Evolutionary conservation across 2,329 filamentous ascomycete species (phyloP).

Genomic region (Colletotrichum eleusines): DNA sequence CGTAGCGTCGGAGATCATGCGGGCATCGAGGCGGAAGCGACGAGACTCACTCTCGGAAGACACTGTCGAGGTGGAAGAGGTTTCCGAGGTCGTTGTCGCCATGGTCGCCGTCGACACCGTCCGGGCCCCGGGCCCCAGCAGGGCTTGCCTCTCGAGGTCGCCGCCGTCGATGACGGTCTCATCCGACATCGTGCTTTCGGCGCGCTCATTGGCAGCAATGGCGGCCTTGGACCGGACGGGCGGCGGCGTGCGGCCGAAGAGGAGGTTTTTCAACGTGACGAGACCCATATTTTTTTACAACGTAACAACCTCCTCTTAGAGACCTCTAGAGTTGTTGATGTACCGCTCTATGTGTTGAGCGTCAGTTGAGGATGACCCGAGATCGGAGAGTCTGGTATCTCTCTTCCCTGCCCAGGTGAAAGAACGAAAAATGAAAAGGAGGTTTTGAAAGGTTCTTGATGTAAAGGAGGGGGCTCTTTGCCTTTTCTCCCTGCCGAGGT

Average conservation of each 20-base stretch:
- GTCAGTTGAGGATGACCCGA: background rate
- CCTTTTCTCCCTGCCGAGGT: background rate
- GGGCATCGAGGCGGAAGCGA: conserved; percentile 42
- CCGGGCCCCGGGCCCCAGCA: conserved; percentile 30
- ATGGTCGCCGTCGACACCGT: conserved; percentile 28
- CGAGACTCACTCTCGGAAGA: conserved; percentile 27
- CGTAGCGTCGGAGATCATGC: conserved; percentile 44
- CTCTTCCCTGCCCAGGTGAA: background rate
- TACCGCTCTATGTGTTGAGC: background rate
- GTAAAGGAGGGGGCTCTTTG: background rate
- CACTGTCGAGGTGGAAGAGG: conserved; percentile 20
- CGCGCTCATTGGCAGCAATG: conserved; percentile 16
- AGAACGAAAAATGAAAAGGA: background rate
- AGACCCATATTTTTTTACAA: conserved; percentile 37
- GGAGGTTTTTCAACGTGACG: conserved; percentile 41
- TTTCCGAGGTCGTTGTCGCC: conserved; percentile 23
- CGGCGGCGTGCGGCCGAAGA: conserved; percentile 38
- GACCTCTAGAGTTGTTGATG: background rate
- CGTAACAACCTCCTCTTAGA: background rate
- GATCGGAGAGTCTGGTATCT: conserved; percentile 6
- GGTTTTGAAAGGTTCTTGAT: background rate
- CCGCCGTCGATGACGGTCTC: conserved; percentile 39
- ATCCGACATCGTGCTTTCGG: conserved; percentile 40
- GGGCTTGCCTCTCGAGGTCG: conserved; percentile 42
- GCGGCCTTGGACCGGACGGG: conserved; percentile 14